Evolutionary conservation across 2,329 filamentous ascomycete genomes (phyloP).

Genomic region (Ceratocystis huliohia): DNA sequence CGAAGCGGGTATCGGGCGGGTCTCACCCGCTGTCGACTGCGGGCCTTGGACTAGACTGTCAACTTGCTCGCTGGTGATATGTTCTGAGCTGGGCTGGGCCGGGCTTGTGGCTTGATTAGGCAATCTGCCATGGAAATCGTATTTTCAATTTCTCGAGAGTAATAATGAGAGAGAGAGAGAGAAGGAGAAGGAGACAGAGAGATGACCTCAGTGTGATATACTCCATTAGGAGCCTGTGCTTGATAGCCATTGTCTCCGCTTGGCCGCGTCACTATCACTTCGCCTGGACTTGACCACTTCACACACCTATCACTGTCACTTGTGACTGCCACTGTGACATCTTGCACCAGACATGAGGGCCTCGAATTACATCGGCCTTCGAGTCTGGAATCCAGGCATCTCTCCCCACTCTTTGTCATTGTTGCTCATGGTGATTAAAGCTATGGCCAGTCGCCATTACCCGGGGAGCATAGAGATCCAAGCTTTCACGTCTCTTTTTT

Average conservation of each 20-base stretch:
- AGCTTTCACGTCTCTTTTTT: background rate
- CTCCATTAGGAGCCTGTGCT: no score
- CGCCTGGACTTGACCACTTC: background rate
- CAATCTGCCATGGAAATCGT: no score
- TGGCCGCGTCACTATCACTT: background rate
- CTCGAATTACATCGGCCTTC: no score
- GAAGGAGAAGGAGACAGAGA: no score
- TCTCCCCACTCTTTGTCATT: background rate
- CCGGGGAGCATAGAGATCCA: background rate
- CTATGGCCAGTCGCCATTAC: background rate
- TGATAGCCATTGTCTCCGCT: background rate
- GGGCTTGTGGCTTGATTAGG: no score
- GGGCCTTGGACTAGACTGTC: background rate
- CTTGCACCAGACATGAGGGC: no score
- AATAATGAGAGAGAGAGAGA: no score
- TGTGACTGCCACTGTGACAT: background rate
- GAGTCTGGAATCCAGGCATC: no score
- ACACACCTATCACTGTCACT: background rate
- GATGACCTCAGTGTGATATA: no score
- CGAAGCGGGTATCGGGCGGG: background rate
- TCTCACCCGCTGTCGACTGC: background rate
- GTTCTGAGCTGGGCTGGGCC: background rate
- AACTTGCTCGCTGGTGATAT: background rate
- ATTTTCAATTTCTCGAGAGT: no score
- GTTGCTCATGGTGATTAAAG: background rate